Conservation (phyloP, 179 eudicot species). For the Dionaea muscipula region DNA sequence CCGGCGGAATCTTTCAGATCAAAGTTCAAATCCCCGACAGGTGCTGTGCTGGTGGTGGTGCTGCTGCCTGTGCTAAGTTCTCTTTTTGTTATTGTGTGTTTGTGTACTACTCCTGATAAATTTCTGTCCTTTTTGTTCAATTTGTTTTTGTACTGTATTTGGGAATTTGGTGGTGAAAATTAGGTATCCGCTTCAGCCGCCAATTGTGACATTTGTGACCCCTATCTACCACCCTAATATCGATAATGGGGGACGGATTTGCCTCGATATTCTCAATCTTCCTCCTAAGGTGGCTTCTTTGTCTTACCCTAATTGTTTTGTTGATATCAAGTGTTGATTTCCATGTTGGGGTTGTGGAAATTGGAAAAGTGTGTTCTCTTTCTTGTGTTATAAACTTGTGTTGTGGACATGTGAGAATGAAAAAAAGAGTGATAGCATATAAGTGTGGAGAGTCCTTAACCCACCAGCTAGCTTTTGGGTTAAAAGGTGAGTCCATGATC, state of each 20-base stretch:
- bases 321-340: not conserved
- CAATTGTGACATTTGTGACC: slow-evolving; percentile 45
- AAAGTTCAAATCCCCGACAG: slow-evolving; percentile 48
- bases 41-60: slow-evolving; percentile 6
- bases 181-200: slow-evolving; percentile 61
- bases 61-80: not conserved
- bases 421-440: too few species aligned
- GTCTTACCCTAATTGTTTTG: not conserved
- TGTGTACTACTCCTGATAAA: not conserved
- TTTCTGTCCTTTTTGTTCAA: not conserved
- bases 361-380: too few species aligned
- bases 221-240: slow-evolving; percentile 52
- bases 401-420: too few species aligned
- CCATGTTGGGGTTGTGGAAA: not conserved
- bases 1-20: slow-evolving; percentile 28
- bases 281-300: slow-evolving; percentile 37
- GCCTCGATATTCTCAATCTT: slow-evolving; percentile 52
- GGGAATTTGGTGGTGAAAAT: not conserved
- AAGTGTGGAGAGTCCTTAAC: too few species aligned
- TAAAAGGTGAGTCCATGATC: too few species aligned
- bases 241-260: slow-evolving; percentile 49
- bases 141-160: not conserved
- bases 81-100: not conserved
- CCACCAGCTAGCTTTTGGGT: too few species aligned
- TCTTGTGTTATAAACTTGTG: too few species aligned